Percentiles rank a stretch among this genome's conserved stretches.
These are phyloP conservation scores for Rosellinia necatrix DNA, from an alignment of 2,329 filamentous ascomycete genomes.

Conservation along the genomic window DNA sequence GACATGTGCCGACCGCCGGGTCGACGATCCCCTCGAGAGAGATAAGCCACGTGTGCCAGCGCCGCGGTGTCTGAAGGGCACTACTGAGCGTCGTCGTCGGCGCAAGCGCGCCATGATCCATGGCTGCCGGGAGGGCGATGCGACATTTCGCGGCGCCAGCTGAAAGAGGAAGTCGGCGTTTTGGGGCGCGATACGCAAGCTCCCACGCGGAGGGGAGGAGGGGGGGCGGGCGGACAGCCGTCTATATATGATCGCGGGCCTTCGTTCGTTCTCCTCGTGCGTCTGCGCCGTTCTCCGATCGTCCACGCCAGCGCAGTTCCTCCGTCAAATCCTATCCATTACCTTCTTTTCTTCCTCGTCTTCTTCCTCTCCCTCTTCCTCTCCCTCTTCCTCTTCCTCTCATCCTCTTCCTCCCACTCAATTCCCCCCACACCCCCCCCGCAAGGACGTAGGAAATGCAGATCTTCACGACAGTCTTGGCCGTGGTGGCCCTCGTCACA, in stretches of 20 bases:
- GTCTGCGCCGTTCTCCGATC: too few relatives aligned
- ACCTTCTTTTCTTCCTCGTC: neutral
- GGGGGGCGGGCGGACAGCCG: neutral
- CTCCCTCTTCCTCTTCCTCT: neutral
- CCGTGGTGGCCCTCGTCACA: constrained; percentile 33
- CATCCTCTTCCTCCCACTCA: too few relatives aligned
- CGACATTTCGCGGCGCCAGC: constrained; percentile 21
- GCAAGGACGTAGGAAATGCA: constrained; percentile 29
- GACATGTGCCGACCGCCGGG: constrained; percentile 12
- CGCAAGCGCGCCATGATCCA: neutral
- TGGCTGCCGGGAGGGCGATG: neutral
- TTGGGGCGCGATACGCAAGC: neutral
- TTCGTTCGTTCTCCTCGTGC: neutral
- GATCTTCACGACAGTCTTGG: constrained; percentile 28
- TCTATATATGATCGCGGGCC: constrained; percentile 14
- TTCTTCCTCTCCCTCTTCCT: too few relatives aligned
- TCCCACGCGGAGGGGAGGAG: neutral
- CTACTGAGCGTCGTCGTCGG: neutral
- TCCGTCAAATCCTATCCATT: too few relatives aligned
- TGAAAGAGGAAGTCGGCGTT: constrained; percentile 17
- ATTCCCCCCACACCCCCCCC: too few relatives aligned
- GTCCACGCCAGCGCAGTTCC: too few relatives aligned
- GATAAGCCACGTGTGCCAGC: constrained; percentile 30
- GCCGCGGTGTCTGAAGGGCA: constrained; percentile 23
- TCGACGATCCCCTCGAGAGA: constrained; percentile 8